Conservation (phyloP, 2,329 filamentous ascomycete species). For the Triangularia verruculosa region DNA sequence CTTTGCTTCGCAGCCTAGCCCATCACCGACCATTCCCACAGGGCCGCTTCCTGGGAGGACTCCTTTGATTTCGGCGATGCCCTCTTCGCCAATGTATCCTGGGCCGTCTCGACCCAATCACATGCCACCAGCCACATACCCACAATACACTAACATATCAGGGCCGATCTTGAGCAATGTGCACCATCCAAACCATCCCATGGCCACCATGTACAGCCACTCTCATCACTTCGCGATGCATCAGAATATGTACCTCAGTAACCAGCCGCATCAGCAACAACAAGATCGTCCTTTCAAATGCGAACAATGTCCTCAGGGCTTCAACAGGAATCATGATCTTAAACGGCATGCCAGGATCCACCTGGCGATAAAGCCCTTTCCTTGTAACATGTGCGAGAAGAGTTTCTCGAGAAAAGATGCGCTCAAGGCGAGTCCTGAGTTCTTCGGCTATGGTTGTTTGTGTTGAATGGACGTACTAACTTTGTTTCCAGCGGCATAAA, state of each 20-base stretch:
- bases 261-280: conserved; percentile 44
- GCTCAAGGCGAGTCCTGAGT: conserved; percentile 62
- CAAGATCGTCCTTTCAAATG: conserved; percentile 93
- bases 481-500: conserved; percentile 49
- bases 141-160: conserved; percentile 39
- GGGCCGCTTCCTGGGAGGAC: conserved; percentile 8
- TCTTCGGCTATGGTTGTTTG: neutral
- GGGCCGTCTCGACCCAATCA: neutral
- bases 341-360: conserved; percentile 97
- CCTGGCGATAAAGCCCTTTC: conserved; percentile 91
- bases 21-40: conserved; percentile 16
- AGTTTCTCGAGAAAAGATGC: conserved; percentile 96
- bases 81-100: conserved; percentile 22
- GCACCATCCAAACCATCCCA: conserved; percentile 43
- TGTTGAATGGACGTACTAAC: conserved; percentile 9
- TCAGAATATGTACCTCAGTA: conserved; percentile 60
- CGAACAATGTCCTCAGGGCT: conserved; percentile 86
- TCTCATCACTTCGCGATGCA: conserved; percentile 16
- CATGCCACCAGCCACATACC: conserved; percentile 17
- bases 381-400: conserved; percentile 88
- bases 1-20: conserved; percentile 13
- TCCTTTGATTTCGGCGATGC: conserved; percentile 32
- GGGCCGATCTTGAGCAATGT: conserved; percentile 29
- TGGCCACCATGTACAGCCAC: conserved; percentile 53
- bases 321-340: conserved; percentile 93